A percentile compares a stretch with the other conserved stretches of the same genome.
Conservation (phyloP, 2,329 filamentous ascomycete species). For the Aspergillus ruber region DNA sequence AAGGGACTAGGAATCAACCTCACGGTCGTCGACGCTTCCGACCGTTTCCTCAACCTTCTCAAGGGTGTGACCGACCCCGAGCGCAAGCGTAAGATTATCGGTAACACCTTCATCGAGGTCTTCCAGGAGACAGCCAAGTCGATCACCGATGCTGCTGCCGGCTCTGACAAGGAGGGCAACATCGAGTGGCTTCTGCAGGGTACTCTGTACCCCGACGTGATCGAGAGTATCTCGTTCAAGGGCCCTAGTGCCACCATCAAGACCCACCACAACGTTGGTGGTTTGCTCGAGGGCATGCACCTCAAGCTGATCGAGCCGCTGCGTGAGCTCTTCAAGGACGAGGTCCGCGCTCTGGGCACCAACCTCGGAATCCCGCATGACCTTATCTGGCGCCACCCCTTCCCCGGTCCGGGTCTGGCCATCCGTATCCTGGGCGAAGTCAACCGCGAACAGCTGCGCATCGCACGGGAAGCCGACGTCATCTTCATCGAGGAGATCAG, state of each 20-base stretch:
- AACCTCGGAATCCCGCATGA: slow-evolving; percentile 65
- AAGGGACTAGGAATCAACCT: slow-evolving; percentile 83
- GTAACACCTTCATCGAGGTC: slow-evolving; percentile 70
- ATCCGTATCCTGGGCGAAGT: slow-evolving; percentile 81
- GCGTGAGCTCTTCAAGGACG: slow-evolving; percentile 76
- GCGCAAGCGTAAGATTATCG: slow-evolving; percentile 86
- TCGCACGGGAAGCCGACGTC: slow-evolving; percentile 50
- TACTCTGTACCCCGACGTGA: slow-evolving; percentile 71
- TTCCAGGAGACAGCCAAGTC: slow-evolving; percentile 73
- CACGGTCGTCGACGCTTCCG: slow-evolving; percentile 72
- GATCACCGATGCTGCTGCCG: slow-evolving; percentile 65
- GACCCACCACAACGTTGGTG: slow-evolving; percentile 52
- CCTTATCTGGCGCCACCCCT: slow-evolving; percentile 67
- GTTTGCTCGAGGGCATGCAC: slow-evolving; percentile 45
- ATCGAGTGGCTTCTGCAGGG: slow-evolving; percentile 86
- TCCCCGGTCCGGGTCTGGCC: slow-evolving; percentile 64
- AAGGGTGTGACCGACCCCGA: slow-evolving; percentile 74
- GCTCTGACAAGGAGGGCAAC: slow-evolving; percentile 54
- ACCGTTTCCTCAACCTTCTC: slow-evolving; percentile 70
- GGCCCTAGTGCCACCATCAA: slow-evolving; percentile 67
- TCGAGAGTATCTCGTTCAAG: slow-evolving; percentile 66
- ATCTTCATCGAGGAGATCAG: slow-evolving; percentile 43
- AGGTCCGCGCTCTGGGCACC: slow-evolving; percentile 64
- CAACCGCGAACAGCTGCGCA: slow-evolving; percentile 69
- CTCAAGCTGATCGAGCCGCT: slow-evolving; percentile 63